These are phyloP conservation scores for Daedalea quercina DNA, from an alignment of 768 basidiomycete genomes.

Conservation along the genomic window DNA sequence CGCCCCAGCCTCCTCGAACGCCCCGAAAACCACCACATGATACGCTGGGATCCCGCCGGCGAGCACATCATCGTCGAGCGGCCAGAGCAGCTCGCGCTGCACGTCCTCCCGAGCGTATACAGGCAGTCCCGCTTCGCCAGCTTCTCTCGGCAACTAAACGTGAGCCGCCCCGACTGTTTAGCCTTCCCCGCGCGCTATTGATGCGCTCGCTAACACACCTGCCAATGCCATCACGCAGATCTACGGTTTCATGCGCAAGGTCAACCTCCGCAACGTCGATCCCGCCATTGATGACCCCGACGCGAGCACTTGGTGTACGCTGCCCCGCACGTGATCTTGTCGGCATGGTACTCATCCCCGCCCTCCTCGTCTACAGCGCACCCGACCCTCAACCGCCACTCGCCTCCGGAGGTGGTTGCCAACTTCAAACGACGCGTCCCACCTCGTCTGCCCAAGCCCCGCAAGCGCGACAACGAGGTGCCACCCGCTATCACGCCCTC, in stretches of 20 bases:
- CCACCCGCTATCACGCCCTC: slow-evolving; percentile 69
- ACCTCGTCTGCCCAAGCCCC: slow-evolving; percentile 82
- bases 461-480: slow-evolving; percentile 71
- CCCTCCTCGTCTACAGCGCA: slow-evolving; percentile 49
- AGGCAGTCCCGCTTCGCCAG: slow-evolving; percentile 95
- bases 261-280: slow-evolving; percentile 92
- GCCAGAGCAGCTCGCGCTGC: slow-evolving; percentile 88
- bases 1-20: slow-evolving; percentile 71
- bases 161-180: slow-evolving; percentile 31
- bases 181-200: slow-evolving; percentile 24
- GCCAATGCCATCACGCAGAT: slow-evolving; percentile 48
- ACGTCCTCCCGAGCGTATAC: slow-evolving; percentile 91
- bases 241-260: slow-evolving; percentile 98
- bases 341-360: not conserved
- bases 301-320: slow-evolving; percentile 95
- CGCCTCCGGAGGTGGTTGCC: slow-evolving; percentile 82
- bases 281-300: slow-evolving; percentile 93
- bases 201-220: slow-evolving; percentile 13
- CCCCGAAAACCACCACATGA: slow-evolving; percentile 93
- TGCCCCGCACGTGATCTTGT: slow-evolving; percentile 6
- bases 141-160: slow-evolving; percentile 97
- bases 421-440: slow-evolving; percentile 96
- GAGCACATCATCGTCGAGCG: slow-evolving; percentile 94
- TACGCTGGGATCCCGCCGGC: slow-evolving; percentile 90
- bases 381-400: slow-evolving; percentile 86